phyloP scores from a whole-genome alignment of 257 asterid genomes.

The Voacanga thouarsii region DNA sequence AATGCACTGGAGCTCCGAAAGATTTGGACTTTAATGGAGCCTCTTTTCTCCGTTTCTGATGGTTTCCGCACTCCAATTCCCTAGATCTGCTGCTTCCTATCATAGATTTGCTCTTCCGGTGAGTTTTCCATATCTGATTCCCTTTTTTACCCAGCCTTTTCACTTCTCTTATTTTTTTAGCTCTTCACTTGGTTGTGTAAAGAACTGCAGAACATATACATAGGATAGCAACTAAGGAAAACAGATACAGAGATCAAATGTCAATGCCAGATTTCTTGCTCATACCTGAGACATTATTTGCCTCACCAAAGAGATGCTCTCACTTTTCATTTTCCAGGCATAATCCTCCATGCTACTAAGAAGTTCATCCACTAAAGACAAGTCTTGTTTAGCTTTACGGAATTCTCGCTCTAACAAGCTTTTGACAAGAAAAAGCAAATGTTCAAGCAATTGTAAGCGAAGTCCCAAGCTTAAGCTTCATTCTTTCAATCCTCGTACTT shows the following conservation, averaged over 20 bases:
- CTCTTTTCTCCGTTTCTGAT: too few species aligned
- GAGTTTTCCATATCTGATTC: too few species aligned
- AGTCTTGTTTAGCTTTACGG: slow-evolving; percentile 66
- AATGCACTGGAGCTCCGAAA: too few species aligned
- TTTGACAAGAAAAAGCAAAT: slow-evolving; percentile 72
- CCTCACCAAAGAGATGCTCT: slow-evolving; percentile 78
- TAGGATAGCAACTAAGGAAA: slow-evolving; percentile 8
- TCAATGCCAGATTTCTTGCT: not conserved
- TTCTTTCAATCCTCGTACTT: slow-evolving; percentile 74
- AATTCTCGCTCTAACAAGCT: slow-evolving; percentile 63
- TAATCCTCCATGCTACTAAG: slow-evolving; percentile 59
- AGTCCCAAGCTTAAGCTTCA: slow-evolving; percentile 88
- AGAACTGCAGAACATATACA: slow-evolving; percentile 10
- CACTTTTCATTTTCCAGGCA: slow-evolving; percentile 63
- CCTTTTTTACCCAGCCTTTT: too few species aligned
- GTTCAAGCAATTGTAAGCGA: slow-evolving; percentile 82
- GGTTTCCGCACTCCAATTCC: too few species aligned
- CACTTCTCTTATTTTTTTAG: too few species aligned
- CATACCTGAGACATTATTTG: slow-evolving; percentile 76
- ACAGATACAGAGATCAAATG: slow-evolving; percentile 4
- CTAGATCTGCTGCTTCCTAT: too few species aligned
- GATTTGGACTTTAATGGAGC: too few species aligned
- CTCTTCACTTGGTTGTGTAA: too few species aligned
- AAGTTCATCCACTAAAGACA: slow-evolving; percentile 57
- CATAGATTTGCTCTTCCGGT: too few species aligned